Conservation (phyloP, 768 basidiomycete species). For the Boletus rubroflammeus region DNA sequence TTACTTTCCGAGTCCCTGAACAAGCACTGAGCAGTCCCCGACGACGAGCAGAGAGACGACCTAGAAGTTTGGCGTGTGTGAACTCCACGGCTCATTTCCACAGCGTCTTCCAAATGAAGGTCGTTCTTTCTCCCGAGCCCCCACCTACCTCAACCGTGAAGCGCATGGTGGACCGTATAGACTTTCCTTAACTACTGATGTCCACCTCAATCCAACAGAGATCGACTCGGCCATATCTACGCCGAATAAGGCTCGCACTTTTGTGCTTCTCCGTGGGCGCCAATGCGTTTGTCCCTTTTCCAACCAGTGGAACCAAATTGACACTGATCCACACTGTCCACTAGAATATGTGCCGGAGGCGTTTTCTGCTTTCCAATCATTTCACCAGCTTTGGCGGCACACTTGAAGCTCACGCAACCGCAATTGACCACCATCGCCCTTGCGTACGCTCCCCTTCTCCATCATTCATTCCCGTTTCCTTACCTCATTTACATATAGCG, state of each 20-base stretch:
- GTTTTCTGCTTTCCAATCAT: conserved; percentile 78
- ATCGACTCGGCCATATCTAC: conserved; percentile 12
- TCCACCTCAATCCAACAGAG: conserved; percentile 6
- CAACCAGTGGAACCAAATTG: neutral
- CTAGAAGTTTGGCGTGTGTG: neutral
- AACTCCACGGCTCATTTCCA: neutral
- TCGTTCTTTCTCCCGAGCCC: too few relatives aligned
- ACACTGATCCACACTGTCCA: neutral
- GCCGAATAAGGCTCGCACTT: conserved; percentile 27
- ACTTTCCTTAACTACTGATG: conserved; percentile 7
- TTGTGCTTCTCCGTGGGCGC: conserved; percentile 53
- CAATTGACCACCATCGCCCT: conserved; percentile 77
- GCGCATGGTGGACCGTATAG: neutral
- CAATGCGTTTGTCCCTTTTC: conserved; percentile 52
- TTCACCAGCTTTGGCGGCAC: conserved; percentile 56
- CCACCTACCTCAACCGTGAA: neutral
- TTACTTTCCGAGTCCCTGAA: neutral
- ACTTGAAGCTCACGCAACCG: conserved; percentile 65
- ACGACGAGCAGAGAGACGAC: neutral
- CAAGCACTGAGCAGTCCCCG: neutral
- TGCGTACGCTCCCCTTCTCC: conserved; percentile 54
- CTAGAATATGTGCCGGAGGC: conserved; percentile 73
- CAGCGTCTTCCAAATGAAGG: neutral
- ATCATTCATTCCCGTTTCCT: neutral
- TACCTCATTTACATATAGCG: conserved; percentile 40